Evolutionary conservation across 106 monocot genomes (phyloP), one percentile per base, ranked within the genome.

Genomic region (Ottelia alismoides): DNA sequence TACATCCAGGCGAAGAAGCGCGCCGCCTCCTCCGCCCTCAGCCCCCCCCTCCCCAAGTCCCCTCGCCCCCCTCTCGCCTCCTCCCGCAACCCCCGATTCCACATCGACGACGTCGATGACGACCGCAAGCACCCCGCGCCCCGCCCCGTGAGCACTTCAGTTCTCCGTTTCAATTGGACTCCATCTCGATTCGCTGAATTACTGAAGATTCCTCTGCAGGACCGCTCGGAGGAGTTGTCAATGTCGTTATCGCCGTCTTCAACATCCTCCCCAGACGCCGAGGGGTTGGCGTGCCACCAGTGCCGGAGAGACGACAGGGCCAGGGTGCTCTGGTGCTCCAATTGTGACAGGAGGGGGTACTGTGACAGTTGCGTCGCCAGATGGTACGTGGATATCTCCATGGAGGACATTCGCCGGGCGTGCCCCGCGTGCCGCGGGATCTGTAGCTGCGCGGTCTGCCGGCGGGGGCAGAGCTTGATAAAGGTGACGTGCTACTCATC

Each of bases 1-100:
- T 98, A 98, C 62, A 74, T 82, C 60, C 96, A 98, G 76, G 96
- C 96, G 21, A 98, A 98, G 89, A 81, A 72, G 63, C 67, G 96
- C 16, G 89, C 96, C 0, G 85, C 90, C 27, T 85, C 85, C 62
- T 89, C 96, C 0, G 96, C 96, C 1, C 49, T 83, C 55, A 57
- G 98, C 29, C 90, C 90, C 18, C 69, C 32, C 59, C 60, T 70
- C 47, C 64, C 60, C 56, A 80, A 77, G 70, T 5, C 43, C 44
- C 12, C 46, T 30, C 30, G 48, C 53, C n/a, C n/a, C n/a, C n/a
- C n/a, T n/a, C n/a, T n/a, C n/a, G n/a, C n/a, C n/a, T n/a, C n/a
- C n/a, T n/a, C n/a, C n/a, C n/a, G n/a, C n/a, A n/a, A n/a, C n/a
- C n/a, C n/a, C n/a, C n/a, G n/a, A n/a, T n/a, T n/a, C n/a, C n/a